Evolutionary conservation across 352 stramenopile species (phyloP).

Genomic region (Globisporangium camurandrum): DNA sequence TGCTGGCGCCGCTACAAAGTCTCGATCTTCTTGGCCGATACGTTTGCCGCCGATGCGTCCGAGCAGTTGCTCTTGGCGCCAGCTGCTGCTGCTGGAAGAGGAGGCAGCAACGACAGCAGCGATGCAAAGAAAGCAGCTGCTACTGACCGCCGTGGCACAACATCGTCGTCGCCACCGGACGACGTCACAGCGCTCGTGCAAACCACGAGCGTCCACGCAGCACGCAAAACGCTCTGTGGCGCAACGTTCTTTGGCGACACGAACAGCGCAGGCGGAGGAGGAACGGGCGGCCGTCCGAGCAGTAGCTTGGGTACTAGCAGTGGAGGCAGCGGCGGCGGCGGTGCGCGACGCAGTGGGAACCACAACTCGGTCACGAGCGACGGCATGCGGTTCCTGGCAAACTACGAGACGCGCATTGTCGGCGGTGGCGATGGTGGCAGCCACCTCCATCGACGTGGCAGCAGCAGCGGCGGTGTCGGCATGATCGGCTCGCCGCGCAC

Average conservation of each 20-base stretch:
- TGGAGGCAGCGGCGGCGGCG: background rate
- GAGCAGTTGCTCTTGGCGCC: background rate
- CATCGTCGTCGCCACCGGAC: background rate
- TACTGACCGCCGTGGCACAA: background rate
- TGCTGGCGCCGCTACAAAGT: slow-evolving; percentile 70
- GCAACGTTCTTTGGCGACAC: slow-evolving; percentile 20
- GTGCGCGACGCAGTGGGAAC: slow-evolving; percentile 9
- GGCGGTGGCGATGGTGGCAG: no score
- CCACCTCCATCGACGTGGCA: no score
- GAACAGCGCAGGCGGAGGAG: background rate
- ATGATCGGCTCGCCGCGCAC: background rate
- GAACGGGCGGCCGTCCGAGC: no score
- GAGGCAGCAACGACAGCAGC: background rate
- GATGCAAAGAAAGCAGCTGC: slow-evolving; percentile 6
- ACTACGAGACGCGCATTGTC: slow-evolving; percentile 32
- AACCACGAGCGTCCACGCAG: slow-evolving; percentile 13
- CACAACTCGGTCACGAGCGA: slow-evolving; percentile 39
- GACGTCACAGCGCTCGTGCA: slow-evolving; percentile 4
- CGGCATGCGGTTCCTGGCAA: slow-evolving; percentile 49
- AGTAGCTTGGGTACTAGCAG: no score
- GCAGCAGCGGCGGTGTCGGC: slow-evolving; percentile 4
- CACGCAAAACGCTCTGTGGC: slow-evolving; percentile 33
- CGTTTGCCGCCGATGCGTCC: slow-evolving; percentile 13
- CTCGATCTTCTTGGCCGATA: slow-evolving; percentile 46
- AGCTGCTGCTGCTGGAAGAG: slow-evolving; percentile 1